phyloP scores from a whole-genome alignment of 331 rosid genomes.

The Arachis monticola region DNA sequence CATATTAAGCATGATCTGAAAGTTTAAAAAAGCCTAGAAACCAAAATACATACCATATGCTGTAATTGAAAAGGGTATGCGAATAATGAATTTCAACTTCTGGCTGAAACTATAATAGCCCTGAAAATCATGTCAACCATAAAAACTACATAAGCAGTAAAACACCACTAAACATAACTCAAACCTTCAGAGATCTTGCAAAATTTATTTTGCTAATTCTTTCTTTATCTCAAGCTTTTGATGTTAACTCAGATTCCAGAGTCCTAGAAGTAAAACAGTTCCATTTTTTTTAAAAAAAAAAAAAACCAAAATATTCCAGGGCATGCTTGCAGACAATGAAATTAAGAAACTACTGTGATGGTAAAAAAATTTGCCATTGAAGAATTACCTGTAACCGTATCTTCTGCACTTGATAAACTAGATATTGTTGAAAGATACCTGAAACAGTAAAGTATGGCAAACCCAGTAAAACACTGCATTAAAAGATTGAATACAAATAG shows the following conservation, averaged over 20 bases:
- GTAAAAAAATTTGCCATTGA: conserved; percentile 14
- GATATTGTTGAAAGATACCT: conserved; percentile 94
- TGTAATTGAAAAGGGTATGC: conserved; percentile 87
- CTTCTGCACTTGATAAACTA: conserved; percentile 95
- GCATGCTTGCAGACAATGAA: conserved; percentile 21
- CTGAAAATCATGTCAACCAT: conserved; percentile 48
- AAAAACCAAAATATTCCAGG: not conserved
- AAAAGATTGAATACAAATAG: conserved; percentile 16
- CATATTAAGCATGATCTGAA: conserved; percentile 12
- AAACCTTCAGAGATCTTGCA: conserved; percentile 22
- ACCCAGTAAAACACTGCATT: conserved; percentile 16
- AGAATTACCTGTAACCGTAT: conserved; percentile 84
- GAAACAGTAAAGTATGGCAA: conserved; percentile 43
- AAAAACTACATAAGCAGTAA: conserved; percentile 7
- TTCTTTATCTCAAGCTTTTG: conserved; percentile 14
- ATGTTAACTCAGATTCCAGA: conserved; percentile 4
- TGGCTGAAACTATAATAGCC: conserved; percentile 99
- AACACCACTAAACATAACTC: conserved; percentile 23
- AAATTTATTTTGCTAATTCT: conserved; percentile 7
- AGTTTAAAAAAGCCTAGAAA: conserved; percentile 21
- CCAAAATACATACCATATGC: conserved; percentile 76
- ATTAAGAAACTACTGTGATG: conserved; percentile 16
- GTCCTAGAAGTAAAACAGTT: not conserved
- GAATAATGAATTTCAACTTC: conserved; percentile 94
- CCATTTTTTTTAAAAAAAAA: no score